Evolutionary conservation across 164 flowering plant genomes (phyloP).

Genomic region (Santalum album): DNA sequence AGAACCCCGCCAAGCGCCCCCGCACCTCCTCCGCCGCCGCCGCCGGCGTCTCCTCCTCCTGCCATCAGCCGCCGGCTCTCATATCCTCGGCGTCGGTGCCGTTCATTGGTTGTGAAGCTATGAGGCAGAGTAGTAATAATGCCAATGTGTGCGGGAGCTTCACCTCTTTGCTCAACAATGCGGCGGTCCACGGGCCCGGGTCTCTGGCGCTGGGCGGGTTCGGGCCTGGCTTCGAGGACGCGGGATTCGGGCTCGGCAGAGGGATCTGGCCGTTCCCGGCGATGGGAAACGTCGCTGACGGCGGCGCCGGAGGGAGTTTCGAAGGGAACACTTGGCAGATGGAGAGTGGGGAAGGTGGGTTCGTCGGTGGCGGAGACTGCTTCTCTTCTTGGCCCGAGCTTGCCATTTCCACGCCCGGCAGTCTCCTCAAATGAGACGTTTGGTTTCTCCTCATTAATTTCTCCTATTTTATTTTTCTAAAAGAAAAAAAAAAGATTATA

Average conservation of each 20-base stretch:
- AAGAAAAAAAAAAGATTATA: too few relatives aligned
- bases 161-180: constrained; percentile 39
- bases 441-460: neutral
- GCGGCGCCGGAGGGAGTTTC: constrained; percentile 7
- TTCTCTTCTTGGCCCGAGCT: constrained; percentile 57
- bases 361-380: constrained; percentile 29
- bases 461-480: neutral
- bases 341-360: constrained; percentile 34
- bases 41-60: constrained; percentile 3
- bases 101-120: neutral
- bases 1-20: constrained; percentile 45
- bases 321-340: constrained; percentile 43
- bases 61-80: too few relatives aligned
- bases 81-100: too few relatives aligned
- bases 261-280: constrained; percentile 37
- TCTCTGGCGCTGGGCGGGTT: constrained; percentile 42
- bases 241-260: constrained; percentile 38
- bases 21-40: constrained; percentile 24
- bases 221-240: constrained; percentile 40
- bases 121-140: too few relatives aligned
- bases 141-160: constrained; percentile 37
- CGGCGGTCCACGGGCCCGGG: constrained; percentile 24
- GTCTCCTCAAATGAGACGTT: constrained; percentile 27
- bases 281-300: constrained; percentile 15
- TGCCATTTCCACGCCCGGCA: constrained; percentile 48